These are phyloP conservation scores for Brettanomyces bruxellensis DNA, from an alignment of 805 yeast genomes.

Conservation along the genomic window DNA sequence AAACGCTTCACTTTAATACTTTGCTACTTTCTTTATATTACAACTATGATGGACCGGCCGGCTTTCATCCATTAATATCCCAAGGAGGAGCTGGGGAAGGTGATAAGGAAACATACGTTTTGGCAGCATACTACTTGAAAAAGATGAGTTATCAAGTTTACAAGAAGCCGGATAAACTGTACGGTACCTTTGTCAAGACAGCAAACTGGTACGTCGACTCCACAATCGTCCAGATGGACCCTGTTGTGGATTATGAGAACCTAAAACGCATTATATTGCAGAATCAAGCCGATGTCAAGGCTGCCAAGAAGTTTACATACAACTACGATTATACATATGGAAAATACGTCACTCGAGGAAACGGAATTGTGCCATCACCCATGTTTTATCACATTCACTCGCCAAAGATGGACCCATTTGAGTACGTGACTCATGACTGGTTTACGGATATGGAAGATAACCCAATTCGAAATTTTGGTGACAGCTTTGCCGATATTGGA, in stretches of 20 bases:
- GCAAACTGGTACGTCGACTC: slow-evolving; percentile 13
- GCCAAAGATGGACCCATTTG: slow-evolving; percentile 44
- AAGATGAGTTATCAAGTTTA: slow-evolving; percentile 41
- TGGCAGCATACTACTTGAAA: slow-evolving; percentile 45
- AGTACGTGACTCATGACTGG: slow-evolving; percentile 11
- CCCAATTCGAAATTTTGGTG: slow-evolving; percentile 20
- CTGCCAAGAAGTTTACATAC: slow-evolving; percentile 5
- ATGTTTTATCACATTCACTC: slow-evolving; percentile 36
- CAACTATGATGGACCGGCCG: slow-evolving; percentile 52
- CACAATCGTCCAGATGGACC: slow-evolving; percentile 21
- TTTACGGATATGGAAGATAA: slow-evolving; percentile 10
- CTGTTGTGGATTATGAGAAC: slow-evolving; percentile 16
- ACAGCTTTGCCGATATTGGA: slow-evolving; percentile 11
- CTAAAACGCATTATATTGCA: slow-evolving; percentile 5
- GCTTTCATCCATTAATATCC: slow-evolving; percentile 49
- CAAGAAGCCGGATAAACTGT: slow-evolving; percentile 19
- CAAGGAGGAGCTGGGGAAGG: slow-evolving; percentile 66
- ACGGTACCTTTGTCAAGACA: slow-evolving; percentile 12
- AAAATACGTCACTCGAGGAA: background rate
- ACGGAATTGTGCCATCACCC: slow-evolving; percentile 7
- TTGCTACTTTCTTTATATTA: slow-evolving; percentile 55
- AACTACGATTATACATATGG: slow-evolving; percentile 15
- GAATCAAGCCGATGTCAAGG: background rate
- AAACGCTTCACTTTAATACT: slow-evolving; percentile 46
- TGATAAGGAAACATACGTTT: slow-evolving; percentile 65